Conservation (phyloP, 352 stramenopile genomes). For the Phytophthora chlamydospora region DNA sequence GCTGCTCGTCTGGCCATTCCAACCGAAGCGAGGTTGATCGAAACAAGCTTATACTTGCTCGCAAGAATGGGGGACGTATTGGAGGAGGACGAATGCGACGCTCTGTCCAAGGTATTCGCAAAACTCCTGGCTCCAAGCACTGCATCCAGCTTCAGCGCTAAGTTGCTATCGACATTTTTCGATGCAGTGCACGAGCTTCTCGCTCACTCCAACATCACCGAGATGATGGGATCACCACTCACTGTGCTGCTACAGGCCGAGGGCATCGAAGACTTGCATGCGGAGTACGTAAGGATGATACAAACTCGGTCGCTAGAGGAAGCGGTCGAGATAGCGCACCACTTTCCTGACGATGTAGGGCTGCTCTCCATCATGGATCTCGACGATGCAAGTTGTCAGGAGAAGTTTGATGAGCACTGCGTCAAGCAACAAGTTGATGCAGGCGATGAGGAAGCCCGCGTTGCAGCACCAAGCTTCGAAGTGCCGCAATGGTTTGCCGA, state of each 20-base stretch:
- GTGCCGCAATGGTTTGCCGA: slow-evolving; percentile 29
- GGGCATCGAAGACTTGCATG: slow-evolving; percentile 2
- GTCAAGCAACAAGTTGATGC: not conserved
- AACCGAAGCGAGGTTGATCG: slow-evolving; percentile 2
- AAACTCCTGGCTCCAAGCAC: slow-evolving; percentile 6
- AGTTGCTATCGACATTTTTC: slow-evolving; percentile 6
- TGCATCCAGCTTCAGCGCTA: not conserved
- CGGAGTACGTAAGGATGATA: not conserved
- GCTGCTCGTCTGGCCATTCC: not conserved
- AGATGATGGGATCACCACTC: slow-evolving; percentile 5
- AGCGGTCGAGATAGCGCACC: not conserved
- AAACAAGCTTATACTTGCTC: slow-evolving; percentile 23
- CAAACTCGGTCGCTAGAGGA: not conserved
- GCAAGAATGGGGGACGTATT: slow-evolving; percentile 11
- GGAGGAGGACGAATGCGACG: slow-evolving; percentile 3
- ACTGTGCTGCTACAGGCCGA: slow-evolving; percentile 3
- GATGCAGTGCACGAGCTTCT: slow-evolving; percentile 11
- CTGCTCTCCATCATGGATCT: slow-evolving; percentile 7
- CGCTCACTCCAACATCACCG: slow-evolving; percentile 7
- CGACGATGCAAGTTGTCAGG: slow-evolving; percentile 2
- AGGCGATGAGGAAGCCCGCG: not conserved
- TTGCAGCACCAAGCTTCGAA: slow-evolving; percentile 10
- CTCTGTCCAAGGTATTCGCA: slow-evolving; percentile 14
- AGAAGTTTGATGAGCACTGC: not conserved
- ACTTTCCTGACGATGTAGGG: slow-evolving; percentile 4